phyloP scores from a whole-genome alignment of 805 yeast species.

The Candida sithepensis region DNA sequence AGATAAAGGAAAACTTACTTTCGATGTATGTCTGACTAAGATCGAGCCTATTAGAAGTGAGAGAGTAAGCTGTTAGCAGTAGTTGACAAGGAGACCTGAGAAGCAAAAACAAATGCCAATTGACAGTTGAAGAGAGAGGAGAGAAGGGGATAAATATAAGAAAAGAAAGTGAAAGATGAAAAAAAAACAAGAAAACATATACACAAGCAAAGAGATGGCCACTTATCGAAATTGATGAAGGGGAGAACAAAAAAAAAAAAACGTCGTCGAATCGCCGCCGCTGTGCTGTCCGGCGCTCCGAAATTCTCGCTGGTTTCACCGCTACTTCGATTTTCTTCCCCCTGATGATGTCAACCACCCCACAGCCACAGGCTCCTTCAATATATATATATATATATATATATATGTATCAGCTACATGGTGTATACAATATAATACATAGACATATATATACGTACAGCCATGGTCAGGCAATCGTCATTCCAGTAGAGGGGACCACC shows the following conservation, averaged over 20 bases:
- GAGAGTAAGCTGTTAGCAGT: slow-evolving; percentile 1
- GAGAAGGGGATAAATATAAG: neutral
- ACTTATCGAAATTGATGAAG: neutral
- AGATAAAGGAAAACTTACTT: neutral
- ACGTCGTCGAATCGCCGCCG: no score
- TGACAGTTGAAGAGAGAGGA: neutral
- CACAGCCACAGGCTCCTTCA: no score
- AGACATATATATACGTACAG: no score
- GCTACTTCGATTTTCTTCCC: no score
- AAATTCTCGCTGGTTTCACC: no score
- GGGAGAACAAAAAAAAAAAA: no score
- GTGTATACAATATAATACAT: no score
- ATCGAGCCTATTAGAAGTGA: neutral
- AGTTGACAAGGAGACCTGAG: neutral
- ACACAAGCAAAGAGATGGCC: neutral
- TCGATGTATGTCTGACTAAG: neutral
- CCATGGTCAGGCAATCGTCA: no score
- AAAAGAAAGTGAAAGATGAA: neutral
- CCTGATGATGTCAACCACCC: no score
- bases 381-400: no score
- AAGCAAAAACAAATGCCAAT: neutral
- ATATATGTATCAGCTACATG: no score
- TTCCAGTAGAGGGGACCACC: no score
- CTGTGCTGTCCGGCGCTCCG: neutral
- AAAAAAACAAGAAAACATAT: neutral